Conservation (phyloP, 192 early-diverging fungal genomes). For the Powellomyces hirtus region DNA sequence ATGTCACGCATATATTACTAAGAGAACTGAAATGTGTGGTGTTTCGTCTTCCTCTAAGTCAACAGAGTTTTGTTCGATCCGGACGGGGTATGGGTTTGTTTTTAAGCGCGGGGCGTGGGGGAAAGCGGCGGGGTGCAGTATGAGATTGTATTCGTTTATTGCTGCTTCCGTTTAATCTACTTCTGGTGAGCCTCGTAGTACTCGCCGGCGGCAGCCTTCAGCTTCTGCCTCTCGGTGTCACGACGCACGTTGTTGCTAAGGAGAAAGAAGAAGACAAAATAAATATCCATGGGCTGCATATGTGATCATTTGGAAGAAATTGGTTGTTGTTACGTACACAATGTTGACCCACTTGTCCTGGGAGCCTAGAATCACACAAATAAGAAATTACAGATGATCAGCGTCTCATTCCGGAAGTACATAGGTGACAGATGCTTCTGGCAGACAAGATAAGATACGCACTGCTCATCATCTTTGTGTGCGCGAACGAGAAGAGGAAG, state of each 20-base stretch:
- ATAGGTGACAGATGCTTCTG: too few species aligned
- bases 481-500: constrained; percentile 41
- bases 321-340: constrained; percentile 38
- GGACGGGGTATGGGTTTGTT: too few species aligned
- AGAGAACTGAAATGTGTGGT: too few species aligned
- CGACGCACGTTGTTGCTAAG: constrained; percentile 44
- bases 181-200: constrained; percentile 30
- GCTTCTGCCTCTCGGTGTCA: constrained; percentile 26
- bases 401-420: too few species aligned
- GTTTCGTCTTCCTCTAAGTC: too few species aligned
- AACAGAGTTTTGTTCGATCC: too few species aligned
- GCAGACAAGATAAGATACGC: constrained; percentile 10
- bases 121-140: too few species aligned
- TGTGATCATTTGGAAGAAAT: background rate
- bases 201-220: constrained; percentile 41
- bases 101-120: too few species aligned
- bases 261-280: background rate
- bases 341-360: constrained; percentile 51
- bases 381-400: too few species aligned
- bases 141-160: too few species aligned
- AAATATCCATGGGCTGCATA: background rate
- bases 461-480: constrained; percentile 46
- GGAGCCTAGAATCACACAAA: constrained; percentile 29
- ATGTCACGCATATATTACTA: too few species aligned
- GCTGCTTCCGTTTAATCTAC: too few species aligned